phyloP scores from a whole-genome alignment of 208 protist species.

The Borovskyia barvae region DNA sequence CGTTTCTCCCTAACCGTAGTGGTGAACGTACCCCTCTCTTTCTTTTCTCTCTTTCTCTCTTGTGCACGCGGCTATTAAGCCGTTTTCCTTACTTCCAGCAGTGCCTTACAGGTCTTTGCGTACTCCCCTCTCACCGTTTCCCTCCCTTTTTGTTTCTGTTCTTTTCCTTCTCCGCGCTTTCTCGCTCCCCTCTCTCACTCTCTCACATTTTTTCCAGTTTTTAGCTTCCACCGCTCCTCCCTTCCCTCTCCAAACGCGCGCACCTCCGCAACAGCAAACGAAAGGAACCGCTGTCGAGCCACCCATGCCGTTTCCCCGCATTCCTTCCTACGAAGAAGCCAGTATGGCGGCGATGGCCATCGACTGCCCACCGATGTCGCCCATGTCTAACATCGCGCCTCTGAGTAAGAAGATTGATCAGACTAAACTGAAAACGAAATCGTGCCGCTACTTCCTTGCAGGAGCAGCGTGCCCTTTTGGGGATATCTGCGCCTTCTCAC shows the following conservation, averaged over 20 bases:
- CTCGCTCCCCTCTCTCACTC: neutral
- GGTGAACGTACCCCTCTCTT: neutral
- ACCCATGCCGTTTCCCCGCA: slow-evolving; percentile 23
- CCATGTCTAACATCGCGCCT: slow-evolving; percentile 17
- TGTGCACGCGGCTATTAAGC: too few relatives aligned
- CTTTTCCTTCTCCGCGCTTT: neutral
- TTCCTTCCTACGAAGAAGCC: slow-evolving; percentile 34
- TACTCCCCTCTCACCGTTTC: too few relatives aligned
- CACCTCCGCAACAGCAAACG: neutral
- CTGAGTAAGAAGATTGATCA: slow-evolving; percentile 68
- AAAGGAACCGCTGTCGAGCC: neutral
- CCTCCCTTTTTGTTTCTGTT: slow-evolving; percentile 16
- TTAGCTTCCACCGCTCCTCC: neutral
- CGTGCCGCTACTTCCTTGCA: slow-evolving; percentile 82
- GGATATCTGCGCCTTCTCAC: slow-evolving; percentile 84
- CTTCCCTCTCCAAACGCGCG: neutral
- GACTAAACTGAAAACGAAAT: slow-evolving; percentile 85
- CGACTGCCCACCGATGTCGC: slow-evolving; percentile 9
- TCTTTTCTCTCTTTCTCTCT: neutral
- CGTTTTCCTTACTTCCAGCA: too few relatives aligned
- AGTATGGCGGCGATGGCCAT: slow-evolving; percentile 26
- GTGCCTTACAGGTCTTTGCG: too few relatives aligned
- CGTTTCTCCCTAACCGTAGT: too few relatives aligned
- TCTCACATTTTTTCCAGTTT: neutral
- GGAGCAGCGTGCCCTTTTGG: slow-evolving; percentile 76